Conservation (phyloP, 768 basidiomycete genomes). For the Tulasnella sp. region DNA sequence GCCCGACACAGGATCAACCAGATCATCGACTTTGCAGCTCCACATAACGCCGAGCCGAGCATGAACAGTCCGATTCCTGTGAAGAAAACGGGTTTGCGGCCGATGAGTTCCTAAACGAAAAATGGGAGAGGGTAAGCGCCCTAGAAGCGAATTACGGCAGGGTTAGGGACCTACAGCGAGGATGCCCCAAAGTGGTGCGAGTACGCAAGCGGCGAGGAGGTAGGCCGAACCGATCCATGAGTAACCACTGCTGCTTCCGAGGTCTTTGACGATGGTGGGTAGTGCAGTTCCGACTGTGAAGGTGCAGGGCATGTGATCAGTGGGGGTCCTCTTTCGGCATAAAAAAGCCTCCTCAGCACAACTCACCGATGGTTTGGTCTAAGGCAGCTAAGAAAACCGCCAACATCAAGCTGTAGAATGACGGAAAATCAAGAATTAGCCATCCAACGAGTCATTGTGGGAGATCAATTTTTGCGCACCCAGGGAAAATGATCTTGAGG, state of each 20-base stretch:
- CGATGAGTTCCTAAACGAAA: slow-evolving; percentile 28
- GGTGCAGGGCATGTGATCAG: background rate
- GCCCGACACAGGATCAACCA: slow-evolving; percentile 71
- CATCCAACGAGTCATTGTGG: background rate
- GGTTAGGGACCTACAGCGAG: background rate
- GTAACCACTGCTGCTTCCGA: slow-evolving; percentile 52
- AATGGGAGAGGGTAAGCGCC: background rate
- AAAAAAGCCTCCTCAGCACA: background rate
- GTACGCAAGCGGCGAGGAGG: slow-evolving; percentile 41
- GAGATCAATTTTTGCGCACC: background rate
- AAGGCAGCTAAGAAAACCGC: slow-evolving; percentile 31
- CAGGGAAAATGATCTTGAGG: background rate
- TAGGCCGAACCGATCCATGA: slow-evolving; percentile 67
- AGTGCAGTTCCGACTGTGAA: slow-evolving; percentile 39
- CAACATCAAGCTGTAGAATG: slow-evolving; percentile 10
- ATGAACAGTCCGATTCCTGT: slow-evolving; percentile 55
- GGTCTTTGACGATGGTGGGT: slow-evolving; percentile 55
- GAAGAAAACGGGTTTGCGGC: slow-evolving; percentile 63
- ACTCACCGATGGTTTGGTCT: slow-evolving; percentile 26
- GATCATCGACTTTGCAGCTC: slow-evolving; percentile 64
- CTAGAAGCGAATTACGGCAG: background rate
- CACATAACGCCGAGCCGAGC: slow-evolving; percentile 69
- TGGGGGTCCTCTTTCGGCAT: background rate
- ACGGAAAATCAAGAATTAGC: too few relatives aligned
- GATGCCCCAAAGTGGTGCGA: slow-evolving; percentile 7